These are phyloP conservation scores for Leptographium flavum DNA, from an alignment of 2,329 filamentous ascomycete species.

Conservation along the genomic window DNA sequence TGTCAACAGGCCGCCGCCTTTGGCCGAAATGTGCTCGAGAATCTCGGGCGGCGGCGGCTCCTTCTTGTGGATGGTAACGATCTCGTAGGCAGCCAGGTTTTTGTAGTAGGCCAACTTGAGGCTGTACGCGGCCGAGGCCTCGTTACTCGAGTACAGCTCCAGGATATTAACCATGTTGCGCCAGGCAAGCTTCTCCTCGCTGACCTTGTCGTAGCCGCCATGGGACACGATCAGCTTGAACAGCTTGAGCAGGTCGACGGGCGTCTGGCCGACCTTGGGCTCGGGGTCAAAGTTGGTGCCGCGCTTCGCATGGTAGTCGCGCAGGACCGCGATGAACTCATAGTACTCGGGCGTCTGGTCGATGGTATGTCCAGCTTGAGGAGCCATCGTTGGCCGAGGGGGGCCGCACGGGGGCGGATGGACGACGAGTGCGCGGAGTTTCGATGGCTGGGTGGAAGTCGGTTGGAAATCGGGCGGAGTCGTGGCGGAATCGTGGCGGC, in stretches of 20 bases:
- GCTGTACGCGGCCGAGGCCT: conserved; percentile 71
- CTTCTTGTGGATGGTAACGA: conserved; percentile 59
- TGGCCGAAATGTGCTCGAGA: conserved; percentile 74
- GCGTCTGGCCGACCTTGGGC: conserved; percentile 64
- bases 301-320: conserved; percentile 61
- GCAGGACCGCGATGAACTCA: conserved; percentile 62
- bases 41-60: conserved; percentile 82
- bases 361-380: conserved; percentile 23
- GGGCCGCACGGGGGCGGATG: no score
- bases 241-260: conserved; percentile 63
- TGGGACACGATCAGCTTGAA: conserved; percentile 63
- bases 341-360: conserved; percentile 57
- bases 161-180: conserved; percentile 65
- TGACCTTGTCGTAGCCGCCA: conserved; percentile 78
- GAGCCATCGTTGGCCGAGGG: conserved; percentile 5
- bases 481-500: no score
- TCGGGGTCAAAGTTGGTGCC: conserved; percentile 68
- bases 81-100: conserved; percentile 77
- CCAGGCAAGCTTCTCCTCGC: conserved; percentile 75
- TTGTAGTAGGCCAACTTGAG: conserved; percentile 85
- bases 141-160: conserved; percentile 58
- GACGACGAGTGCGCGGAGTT: no score
- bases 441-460: no score
- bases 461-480: no score
- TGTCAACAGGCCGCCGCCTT: conserved; percentile 64